Base-by-base conservation (phyloP, 139 green algal genomes). In the Pseudopediastrum boryanum region DNA sequence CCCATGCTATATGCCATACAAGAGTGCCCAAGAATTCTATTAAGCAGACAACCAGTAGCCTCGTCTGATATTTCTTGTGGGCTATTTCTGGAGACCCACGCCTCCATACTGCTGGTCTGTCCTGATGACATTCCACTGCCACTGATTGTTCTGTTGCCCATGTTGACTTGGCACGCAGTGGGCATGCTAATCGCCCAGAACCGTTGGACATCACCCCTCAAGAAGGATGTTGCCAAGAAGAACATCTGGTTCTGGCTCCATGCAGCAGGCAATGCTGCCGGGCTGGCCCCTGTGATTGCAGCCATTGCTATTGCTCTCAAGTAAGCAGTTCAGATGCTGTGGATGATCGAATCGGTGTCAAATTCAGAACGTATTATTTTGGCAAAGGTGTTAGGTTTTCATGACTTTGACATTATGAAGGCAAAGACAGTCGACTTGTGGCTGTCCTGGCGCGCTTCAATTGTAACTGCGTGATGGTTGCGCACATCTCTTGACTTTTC, bases 231-330 rank as follows among this genome's bases (percentile, higher is more conserved):
- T 23, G 44, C 44, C 2, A 13, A 48, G 16, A 75, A 62, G 67
- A 33, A 75, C 31, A 48, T 75, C 27, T 75, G 67, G 44, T 75
- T 75, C 44, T 62, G 43, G 67, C 12, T 29, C 5, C 67, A 75
- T 29, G 12, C 62, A 13, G 33, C 44, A 19, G 29, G 61, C 16
- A 31, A 75, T 8, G 67, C 25, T 12, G 29, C 31, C 2, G 67
- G 67, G 8, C 23, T 33, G 21, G 67, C 44, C 31, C 46, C 62
- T 4, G 44, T 75, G 19, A 75, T 75, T 46, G 67, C 44, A 12
- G 67, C 67, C 44, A 48, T 75, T 9, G 67, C 19, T 16, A 75
- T 75, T 9, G 67, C 67, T 33, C 35, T 36, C 9, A 75, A 48
- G 67, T 75, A 33, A 0, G 65, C 21, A 5, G n/a, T n/a, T 7